A percentile compares a stretch with the other conserved stretches of the same genome.
These are phyloP conservation scores for Exobasidium cylindrosporum DNA, from an alignment of 1,284 basidiomycete genomes.

Conservation along the genomic window DNA sequence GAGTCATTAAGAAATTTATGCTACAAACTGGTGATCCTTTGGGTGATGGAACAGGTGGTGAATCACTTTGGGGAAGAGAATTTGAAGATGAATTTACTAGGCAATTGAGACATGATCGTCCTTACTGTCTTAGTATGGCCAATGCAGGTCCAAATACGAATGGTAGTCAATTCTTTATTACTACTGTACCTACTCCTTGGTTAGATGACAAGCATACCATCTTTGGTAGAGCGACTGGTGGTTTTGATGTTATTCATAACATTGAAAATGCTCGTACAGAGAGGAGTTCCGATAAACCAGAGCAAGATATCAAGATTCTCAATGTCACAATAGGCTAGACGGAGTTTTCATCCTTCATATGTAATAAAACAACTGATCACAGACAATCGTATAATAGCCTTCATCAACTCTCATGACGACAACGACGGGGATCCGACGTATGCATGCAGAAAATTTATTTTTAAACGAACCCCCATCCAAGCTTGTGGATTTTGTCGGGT, in stretches of 20 bases:
- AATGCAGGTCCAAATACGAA: constrained; percentile 93
- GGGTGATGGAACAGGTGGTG: constrained; percentile 94
- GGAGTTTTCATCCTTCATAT: too few relatives aligned
- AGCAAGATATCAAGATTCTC: constrained; percentile 24
- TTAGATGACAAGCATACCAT: constrained; percentile 66
- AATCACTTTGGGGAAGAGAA: constrained; percentile 84
- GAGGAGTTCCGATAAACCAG: constrained; percentile 56
- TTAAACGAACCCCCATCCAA: too few relatives aligned
- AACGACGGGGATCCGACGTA: too few relatives aligned
- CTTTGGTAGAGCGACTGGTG: constrained; percentile 61
- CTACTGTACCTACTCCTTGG: constrained; percentile 92
- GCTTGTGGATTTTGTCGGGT: too few relatives aligned
- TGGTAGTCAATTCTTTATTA: constrained; percentile 95
- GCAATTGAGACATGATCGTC: constrained; percentile 83
- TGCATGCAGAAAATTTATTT: too few relatives aligned
- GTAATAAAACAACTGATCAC: too few relatives aligned
- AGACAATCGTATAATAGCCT: too few relatives aligned
- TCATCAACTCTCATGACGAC: too few relatives aligned
- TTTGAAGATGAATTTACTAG: constrained; percentile 96
- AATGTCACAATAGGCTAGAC: too few relatives aligned
- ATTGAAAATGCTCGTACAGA: constrained; percentile 71
- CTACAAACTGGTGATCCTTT: constrained; percentile 96
- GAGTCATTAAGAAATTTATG: constrained; percentile 99
- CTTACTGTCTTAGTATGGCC: constrained; percentile 99
- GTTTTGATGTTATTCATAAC: constrained; percentile 65